phyloP scores from a whole-genome alignment of 2,329 filamentous ascomycete genomes.

The Alternaria longipes region DNA sequence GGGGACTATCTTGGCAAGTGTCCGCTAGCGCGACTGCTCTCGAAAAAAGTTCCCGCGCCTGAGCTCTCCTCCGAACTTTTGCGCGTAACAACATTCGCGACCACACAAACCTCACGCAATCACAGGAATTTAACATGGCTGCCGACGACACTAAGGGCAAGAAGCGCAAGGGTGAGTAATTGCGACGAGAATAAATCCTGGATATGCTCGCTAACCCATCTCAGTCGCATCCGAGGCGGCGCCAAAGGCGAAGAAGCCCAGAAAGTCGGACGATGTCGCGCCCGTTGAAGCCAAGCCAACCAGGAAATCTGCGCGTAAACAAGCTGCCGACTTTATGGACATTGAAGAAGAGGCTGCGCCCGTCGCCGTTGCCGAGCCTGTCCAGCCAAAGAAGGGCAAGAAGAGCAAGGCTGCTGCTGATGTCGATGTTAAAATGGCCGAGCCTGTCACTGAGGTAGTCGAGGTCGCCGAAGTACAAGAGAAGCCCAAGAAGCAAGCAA shows the following conservation, averaged over 20 bases:
- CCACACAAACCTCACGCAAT: slow-evolving; percentile 20
- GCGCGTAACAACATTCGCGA: slow-evolving; percentile 26
- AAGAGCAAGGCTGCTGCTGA: slow-evolving; percentile 35
- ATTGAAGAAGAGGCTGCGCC: slow-evolving; percentile 35
- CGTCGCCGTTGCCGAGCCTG: slow-evolving; percentile 22
- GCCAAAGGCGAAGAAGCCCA: slow-evolving; percentile 52
- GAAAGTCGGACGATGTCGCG: slow-evolving; percentile 44
- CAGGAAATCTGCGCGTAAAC: slow-evolving; percentile 47
- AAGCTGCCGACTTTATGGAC: slow-evolving; percentile 48
- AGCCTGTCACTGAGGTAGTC: slow-evolving; percentile 8
- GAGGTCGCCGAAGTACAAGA: slow-evolving; percentile 18
- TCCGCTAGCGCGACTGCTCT: slow-evolving; percentile 33
- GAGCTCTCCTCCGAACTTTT: slow-evolving; percentile 46
- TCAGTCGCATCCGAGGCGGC: slow-evolving; percentile 46
- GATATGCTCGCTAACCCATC: slow-evolving; percentile 22
- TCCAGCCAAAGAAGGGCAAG: slow-evolving; percentile 51
- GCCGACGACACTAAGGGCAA: slow-evolving; percentile 61
- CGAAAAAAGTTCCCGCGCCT: slow-evolving; percentile 42
- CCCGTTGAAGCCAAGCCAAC: slow-evolving; percentile 31
- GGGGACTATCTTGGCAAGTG: slow-evolving; percentile 26
- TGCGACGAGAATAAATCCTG: background rate
- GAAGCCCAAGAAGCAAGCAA: slow-evolving; percentile 28
- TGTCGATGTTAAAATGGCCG: slow-evolving; percentile 4
- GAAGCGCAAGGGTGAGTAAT: slow-evolving; percentile 62
- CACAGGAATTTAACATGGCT: slow-evolving; percentile 57